Base-by-base conservation (phyloP, 805 yeast species). In the Candida piceae region DNA sequence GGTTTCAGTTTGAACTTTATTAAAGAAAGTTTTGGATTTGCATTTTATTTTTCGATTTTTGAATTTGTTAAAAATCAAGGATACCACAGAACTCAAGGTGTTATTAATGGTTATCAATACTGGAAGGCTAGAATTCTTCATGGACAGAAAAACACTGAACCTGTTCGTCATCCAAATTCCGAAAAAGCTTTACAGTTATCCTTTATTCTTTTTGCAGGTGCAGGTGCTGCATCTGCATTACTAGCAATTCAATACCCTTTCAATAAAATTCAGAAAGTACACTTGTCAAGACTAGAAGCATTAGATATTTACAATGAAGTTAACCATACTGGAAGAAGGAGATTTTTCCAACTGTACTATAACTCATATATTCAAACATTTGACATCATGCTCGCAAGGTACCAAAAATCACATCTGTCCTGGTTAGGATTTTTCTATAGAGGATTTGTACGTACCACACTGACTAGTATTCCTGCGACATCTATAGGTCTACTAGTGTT, bases 181-280 rank as follows among this genome's bases (percentile, higher is more conserved):
- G 52, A 51, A 20, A 72, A 69, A 40, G 64, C 77, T n/a, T 52
- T 85, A 27, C 77, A 74, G 48, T 80, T 89, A 2, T 57, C 80
- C 1, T 84, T 82, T 54, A 74, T 87, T 4, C 69, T 90, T 20
- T 49, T 82, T 7, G 96, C 95, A 0, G 97, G 97, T 15, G 86
- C 93, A 8, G 68, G 83, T 5, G 96, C 97, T 1, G 90, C 96
- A 0, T 65, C 80, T 15, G 67, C 86, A 0, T 64, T 89, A 16
- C 78, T 89, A 42, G 70, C 80, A 4, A 79, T 89, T 5, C 96
- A 87, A 50, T 87, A 81, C 48, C 97, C 97, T 0, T 66, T 90
- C 23, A 66, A 78, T 17, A 85, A 84, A 56, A 62, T 89, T 26
- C 97, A 90, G 50, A 79, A 78, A 46, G 66, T 89, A 20, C 95